These are phyloP conservation scores for Rasamsonia emersonii DNA, from an alignment of 2,329 filamentous ascomycete species.

Conservation along the genomic window DNA sequence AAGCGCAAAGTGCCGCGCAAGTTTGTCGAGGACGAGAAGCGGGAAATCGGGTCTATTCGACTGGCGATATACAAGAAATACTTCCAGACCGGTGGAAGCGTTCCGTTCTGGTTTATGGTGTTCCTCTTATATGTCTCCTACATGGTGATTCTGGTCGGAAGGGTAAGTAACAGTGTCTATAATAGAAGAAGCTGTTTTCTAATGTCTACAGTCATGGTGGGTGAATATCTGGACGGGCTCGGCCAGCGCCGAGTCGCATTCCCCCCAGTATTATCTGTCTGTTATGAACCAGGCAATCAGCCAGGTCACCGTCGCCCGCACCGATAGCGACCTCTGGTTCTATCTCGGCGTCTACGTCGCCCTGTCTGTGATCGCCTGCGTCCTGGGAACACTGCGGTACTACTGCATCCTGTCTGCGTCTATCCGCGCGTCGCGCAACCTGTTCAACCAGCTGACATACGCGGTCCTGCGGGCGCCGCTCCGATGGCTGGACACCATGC, in stretches of 20 bases:
- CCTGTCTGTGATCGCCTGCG: constrained; percentile 48
- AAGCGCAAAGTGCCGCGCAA: constrained; percentile 46
- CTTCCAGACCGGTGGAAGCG: constrained; percentile 56
- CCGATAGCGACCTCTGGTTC: constrained; percentile 47
- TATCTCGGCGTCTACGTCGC: constrained; percentile 62
- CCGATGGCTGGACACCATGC: constrained; percentile 74
- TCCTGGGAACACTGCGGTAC: constrained; percentile 56
- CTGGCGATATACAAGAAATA: constrained; percentile 60
- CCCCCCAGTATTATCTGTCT: constrained; percentile 7
- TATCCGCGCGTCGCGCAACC: constrained; percentile 56
- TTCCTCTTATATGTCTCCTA: constrained; percentile 47
- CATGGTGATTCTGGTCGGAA: constrained; percentile 46
- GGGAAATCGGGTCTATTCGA: constrained; percentile 62
- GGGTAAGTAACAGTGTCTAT: constrained; percentile 26
- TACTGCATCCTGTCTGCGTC: constrained; percentile 57
- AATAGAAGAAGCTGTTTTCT: background rate
- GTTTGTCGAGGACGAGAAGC: constrained; percentile 68
- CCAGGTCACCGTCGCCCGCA: background rate
- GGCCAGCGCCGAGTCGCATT: constrained; percentile 11
- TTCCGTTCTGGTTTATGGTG: constrained; percentile 50
- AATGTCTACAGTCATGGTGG: constrained; percentile 36
- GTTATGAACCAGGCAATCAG: constrained; percentile 9
- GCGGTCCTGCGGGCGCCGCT: constrained; percentile 62
- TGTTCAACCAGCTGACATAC: constrained; percentile 61
- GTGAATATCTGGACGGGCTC: constrained; percentile 39